These are phyloP conservation scores for Notholithocarpus densiflorus DNA, from an alignment of 306 rosid genomes.

Conservation along the genomic window DNA sequence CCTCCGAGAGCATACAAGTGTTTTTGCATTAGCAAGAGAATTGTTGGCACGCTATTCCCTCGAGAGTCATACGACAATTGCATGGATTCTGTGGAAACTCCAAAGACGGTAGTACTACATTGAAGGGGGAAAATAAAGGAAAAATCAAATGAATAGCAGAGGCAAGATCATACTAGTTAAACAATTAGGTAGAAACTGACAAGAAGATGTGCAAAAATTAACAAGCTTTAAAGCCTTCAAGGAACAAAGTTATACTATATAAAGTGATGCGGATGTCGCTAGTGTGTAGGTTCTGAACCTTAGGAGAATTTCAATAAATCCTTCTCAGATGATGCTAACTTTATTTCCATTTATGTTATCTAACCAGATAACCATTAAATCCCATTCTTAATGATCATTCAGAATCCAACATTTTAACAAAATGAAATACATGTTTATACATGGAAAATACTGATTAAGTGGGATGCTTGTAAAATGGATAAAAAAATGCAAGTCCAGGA, in stretches of 20 bases:
- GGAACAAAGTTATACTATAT: not conserved
- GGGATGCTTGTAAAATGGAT: not conserved
- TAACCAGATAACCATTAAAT: not conserved
- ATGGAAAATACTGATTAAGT: not conserved
- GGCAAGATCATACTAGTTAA: not conserved
- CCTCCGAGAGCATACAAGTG: conserved; percentile 79
- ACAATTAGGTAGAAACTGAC: not conserved
- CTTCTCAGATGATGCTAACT: not conserved
- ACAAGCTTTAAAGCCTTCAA: not conserved
- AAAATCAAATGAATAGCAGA: conserved; percentile 17
- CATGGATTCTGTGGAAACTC: conserved; percentile 96
- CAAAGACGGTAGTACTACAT: conserved; percentile 79
- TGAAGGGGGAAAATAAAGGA: not conserved
- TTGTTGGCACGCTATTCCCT: conserved; percentile 93
- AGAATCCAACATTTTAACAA: not conserved
- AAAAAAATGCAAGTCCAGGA: not conserved
- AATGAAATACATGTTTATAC: not conserved
- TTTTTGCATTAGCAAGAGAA: conserved; percentile 82
- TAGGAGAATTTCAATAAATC: not conserved
- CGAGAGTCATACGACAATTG: conserved; percentile 79
- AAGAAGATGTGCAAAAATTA: not conserved
- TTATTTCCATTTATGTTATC: not conserved
- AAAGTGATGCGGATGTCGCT: not conserved
- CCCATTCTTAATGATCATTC: not conserved
- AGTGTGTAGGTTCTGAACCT: not conserved